These are phyloP conservation scores for Triticum turgidum DNA, from an alignment of 176 grass and related monocot genomes.

Conservation along the genomic window DNA sequence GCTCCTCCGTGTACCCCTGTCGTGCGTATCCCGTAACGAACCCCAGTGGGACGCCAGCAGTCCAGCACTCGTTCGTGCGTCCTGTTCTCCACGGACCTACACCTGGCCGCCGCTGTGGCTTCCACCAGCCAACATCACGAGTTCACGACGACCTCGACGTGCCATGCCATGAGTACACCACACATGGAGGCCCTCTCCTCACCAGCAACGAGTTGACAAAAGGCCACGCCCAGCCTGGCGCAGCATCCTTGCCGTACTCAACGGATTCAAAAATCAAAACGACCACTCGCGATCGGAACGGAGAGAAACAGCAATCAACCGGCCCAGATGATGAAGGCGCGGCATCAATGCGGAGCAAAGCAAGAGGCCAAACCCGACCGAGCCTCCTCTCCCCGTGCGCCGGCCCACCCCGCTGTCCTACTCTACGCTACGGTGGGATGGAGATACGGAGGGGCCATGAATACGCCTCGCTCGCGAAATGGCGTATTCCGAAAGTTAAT, in stretches of 20 bases:
- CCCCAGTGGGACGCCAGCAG: not conserved
- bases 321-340: not conserved
- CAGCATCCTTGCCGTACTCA: not conserved
- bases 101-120: not conserved
- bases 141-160: not conserved
- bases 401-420: not conserved
- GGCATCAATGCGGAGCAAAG: not conserved
- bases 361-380: not conserved
- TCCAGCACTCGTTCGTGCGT: not conserved
- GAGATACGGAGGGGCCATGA: not conserved
- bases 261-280: not conserved
- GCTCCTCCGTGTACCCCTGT: too few relatives aligned
- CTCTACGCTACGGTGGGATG: not conserved
- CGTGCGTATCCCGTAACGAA: not conserved
- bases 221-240: not conserved
- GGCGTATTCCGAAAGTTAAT: slow-evolving; percentile 20
- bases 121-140: not conserved
- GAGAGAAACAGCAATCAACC: not conserved
- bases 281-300: not conserved
- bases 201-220: not conserved
- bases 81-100: not conserved
- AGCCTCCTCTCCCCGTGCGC: not conserved
- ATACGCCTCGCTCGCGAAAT: not conserved
- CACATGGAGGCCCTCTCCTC: not conserved
- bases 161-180: not conserved